phyloP scores from a whole-genome alignment of 1,284 basidiomycete species.

The Moniliophthora roreri region DNA sequence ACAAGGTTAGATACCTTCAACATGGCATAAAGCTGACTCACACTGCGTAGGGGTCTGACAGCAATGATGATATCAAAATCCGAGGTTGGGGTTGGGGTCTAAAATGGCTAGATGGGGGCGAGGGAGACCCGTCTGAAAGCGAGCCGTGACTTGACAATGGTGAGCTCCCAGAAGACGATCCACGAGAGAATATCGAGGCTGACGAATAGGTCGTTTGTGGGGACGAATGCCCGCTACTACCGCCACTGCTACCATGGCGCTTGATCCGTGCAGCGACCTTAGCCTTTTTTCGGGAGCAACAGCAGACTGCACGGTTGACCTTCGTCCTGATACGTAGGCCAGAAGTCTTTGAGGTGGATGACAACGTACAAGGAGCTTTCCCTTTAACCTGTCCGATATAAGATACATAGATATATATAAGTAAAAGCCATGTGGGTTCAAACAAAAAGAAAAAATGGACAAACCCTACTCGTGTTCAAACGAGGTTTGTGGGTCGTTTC shows the following conservation, averaged over 20 bases:
- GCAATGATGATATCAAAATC: constrained; percentile 54
- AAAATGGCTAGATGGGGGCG: constrained; percentile 31
- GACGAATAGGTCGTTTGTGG: constrained; percentile 36
- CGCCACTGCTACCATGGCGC: background rate
- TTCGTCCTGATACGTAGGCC: constrained; percentile 3
- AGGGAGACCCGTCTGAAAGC: constrained; percentile 27
- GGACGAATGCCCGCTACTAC: constrained; percentile 38
- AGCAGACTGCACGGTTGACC: background rate
- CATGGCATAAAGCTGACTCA: constrained; percentile 24
- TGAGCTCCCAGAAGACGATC: constrained; percentile 34
- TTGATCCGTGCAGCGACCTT: background rate
- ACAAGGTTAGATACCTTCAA: background rate
- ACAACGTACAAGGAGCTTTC: background rate
- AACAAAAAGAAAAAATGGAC: background rate
- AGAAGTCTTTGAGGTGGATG: background rate
- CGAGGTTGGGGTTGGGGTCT: constrained; percentile 43
- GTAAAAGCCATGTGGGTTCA: background rate
- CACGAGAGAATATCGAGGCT: constrained; percentile 28
- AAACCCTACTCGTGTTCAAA: background rate
- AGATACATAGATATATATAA: background rate
- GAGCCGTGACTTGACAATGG: constrained; percentile 39
- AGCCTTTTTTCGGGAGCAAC: background rate
- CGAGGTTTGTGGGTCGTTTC: background rate
- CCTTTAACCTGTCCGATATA: background rate
- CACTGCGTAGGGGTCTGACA: constrained; percentile 52